Percentiles rank a stretch among this genome's conserved stretches.
phyloP scores from a whole-genome alignment of 1,139 yeast genomes.

The Saccharomyces hybrid region DNA sequence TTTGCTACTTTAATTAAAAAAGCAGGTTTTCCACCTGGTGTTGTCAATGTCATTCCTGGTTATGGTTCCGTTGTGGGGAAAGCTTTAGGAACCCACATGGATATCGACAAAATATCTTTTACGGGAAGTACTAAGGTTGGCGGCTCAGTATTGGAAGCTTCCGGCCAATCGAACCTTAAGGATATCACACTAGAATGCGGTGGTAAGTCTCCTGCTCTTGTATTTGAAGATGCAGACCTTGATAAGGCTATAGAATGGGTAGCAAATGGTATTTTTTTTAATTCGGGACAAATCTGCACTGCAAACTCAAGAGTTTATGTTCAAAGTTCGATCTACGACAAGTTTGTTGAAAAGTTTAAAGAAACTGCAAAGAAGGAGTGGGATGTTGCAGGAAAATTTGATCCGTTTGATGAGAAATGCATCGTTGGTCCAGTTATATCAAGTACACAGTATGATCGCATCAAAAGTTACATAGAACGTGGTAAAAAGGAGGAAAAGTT shows the following conservation, averaged over 20 bases:
- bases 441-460: slow-evolving; percentile 47
- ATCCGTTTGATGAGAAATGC: slow-evolving; percentile 46
- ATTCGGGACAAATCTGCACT: slow-evolving; percentile 88
- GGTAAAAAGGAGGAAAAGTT: slow-evolving; percentile 54
- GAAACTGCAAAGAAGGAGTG: slow-evolving; percentile 41
- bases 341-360: slow-evolving; percentile 44
- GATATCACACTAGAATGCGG: slow-evolving; percentile 89
- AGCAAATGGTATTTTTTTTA: slow-evolving; percentile 73
- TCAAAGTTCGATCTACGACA: slow-evolving; percentile 60
- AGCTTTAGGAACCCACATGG: slow-evolving; percentile 50
- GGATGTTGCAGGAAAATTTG: slow-evolving; percentile 41
- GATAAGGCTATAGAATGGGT: slow-evolving; percentile 81
- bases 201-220: slow-evolving; percentile 75
- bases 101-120: slow-evolving; percentile 59
- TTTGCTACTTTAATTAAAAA: slow-evolving; percentile 48
- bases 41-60: slow-evolving; percentile 54
- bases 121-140: slow-evolving; percentile 59
- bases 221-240: slow-evolving; percentile 67
- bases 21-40: slow-evolving; percentile 74
- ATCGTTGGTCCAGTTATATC: slow-evolving; percentile 79
- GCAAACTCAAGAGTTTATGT: slow-evolving; percentile 80
- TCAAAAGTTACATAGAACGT: slow-evolving; percentile 50
- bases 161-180: slow-evolving; percentile 56
- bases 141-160: slow-evolving; percentile 42
- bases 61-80: slow-evolving; percentile 50